Percentiles rank a stretch among this genome's conserved stretches.
phyloP scores from a whole-genome alignment of 2,329 filamentous ascomycete species.

The Stagonosporopsis tanaceti region DNA sequence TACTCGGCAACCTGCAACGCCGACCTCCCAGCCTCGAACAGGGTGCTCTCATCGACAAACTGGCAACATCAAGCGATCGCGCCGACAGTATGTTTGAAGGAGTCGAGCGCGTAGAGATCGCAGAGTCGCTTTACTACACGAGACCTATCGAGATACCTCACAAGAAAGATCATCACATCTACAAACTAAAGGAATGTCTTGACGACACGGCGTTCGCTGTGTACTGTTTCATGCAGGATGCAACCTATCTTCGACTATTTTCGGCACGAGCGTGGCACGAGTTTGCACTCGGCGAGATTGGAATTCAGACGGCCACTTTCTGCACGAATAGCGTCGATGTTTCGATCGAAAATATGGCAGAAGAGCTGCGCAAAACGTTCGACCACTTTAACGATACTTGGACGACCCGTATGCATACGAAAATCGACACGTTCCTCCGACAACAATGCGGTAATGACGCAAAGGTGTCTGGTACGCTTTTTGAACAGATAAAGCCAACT shows the following conservation, averaged over 20 bases:
- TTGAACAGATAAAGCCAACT: not conserved
- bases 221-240: conserved; percentile 43
- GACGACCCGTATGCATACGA: not conserved
- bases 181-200: conserved; percentile 15
- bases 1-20: conserved; percentile 7
- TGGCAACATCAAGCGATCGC: not conserved
- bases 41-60: not conserved
- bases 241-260: conserved; percentile 38
- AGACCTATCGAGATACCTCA: not conserved
- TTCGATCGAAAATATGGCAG: not conserved
- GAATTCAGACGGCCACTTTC: conserved; percentile 44
- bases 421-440: conserved; percentile 4
- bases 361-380: not conserved
- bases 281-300: conserved; percentile 38
- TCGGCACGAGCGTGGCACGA: conserved; percentile 42
- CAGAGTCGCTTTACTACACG: conserved; percentile 7
- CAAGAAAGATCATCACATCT: not conserved
- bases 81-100: conserved; percentile 5
- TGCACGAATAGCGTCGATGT: conserved; percentile 44
- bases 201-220: conserved; percentile 26
- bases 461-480: not conserved
- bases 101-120: not conserved
- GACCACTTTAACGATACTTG: not conserved
- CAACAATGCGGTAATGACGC: conserved; percentile 2
- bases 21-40: conserved; percentile 8